phyloP scores from a whole-genome alignment of 805 yeast species.

The Candida manassasensis region DNA sequence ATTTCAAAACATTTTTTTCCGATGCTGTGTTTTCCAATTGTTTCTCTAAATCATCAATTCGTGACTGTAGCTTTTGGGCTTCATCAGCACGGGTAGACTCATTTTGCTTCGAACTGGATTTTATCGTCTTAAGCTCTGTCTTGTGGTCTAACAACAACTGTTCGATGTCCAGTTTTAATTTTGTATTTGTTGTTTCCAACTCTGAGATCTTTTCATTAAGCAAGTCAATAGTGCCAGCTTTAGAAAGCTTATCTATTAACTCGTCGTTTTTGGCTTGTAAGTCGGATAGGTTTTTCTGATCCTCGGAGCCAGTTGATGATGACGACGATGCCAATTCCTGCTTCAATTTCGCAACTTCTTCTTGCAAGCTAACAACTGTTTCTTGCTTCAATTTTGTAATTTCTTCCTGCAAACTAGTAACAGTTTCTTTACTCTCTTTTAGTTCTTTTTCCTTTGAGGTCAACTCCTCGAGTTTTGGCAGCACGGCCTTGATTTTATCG shows the following conservation, averaged over 20 bases:
- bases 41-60: conserved; percentile 8
- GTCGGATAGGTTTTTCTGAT: neutral
- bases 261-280: neutral
- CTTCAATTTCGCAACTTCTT: too few relatives aligned
- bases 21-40: conserved; percentile 8
- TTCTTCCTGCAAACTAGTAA: conserved; percentile 1
- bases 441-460: neutral
- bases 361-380: too few relatives aligned
- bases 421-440: neutral
- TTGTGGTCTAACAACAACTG: too few relatives aligned
- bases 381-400: neutral
- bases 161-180: conserved; percentile 4
- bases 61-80: neutral
- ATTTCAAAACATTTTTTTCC: conserved; percentile 1
- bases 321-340: too few relatives aligned
- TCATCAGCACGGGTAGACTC: too few relatives aligned
- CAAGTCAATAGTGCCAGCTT: too few relatives aligned
- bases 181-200: neutral
- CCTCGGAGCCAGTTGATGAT: too few relatives aligned
- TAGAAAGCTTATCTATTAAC: neutral
- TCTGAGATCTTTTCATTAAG: conserved; percentile 3
- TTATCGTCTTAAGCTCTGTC: too few relatives aligned
- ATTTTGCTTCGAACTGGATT: too few relatives aligned
- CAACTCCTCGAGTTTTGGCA: conserved; percentile 1
- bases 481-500: neutral